phyloP scores from a whole-genome alignment of 1,284 basidiomycete species.

The Vanrija sp. region DNA sequence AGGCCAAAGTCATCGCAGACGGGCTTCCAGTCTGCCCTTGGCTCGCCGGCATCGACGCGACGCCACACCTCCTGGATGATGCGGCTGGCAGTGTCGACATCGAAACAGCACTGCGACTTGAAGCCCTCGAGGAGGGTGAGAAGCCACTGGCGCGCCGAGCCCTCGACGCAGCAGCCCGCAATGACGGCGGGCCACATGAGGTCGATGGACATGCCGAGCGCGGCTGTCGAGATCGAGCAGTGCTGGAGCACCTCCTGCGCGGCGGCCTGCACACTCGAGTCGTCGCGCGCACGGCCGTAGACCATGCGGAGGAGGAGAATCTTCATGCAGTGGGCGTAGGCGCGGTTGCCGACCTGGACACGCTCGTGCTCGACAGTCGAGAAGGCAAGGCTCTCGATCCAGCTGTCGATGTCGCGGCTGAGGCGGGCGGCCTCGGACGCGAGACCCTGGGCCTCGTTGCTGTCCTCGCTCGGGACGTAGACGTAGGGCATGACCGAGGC shows the following conservation, averaged over 20 bases:
- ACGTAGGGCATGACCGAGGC: neutral
- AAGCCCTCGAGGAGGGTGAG: constrained; percentile 52
- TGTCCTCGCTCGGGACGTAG: neutral
- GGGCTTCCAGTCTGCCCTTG: constrained; percentile 42
- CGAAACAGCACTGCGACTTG: constrained; percentile 54
- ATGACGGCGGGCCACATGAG: constrained; percentile 54
- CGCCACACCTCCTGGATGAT: constrained; percentile 53
- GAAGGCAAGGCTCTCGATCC: constrained; percentile 42
- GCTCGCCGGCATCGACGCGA: constrained; percentile 29
- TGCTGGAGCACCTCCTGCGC: constrained; percentile 42
- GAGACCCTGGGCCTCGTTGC: constrained; percentile 14
- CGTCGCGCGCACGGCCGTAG: constrained; percentile 47
- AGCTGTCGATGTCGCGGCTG: constrained; percentile 44
- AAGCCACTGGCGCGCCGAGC: constrained; percentile 48
- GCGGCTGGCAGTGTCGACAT: constrained; percentile 54
- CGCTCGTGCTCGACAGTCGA: constrained; percentile 45
- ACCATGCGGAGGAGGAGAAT: constrained; percentile 53
- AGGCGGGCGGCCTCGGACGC: constrained; percentile 35
- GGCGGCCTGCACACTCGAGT: constrained; percentile 48
- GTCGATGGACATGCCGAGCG: constrained; percentile 47
- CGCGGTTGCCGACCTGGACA: constrained; percentile 48
- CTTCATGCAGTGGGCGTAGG: constrained; percentile 51
- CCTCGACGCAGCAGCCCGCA: constrained; percentile 51
- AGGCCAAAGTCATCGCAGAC: constrained; percentile 42
- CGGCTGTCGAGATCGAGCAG: constrained; percentile 41